A percentile compares a stretch with the other conserved stretches of the same genome.
These are phyloP conservation scores for Aspergillus avenaceus DNA, from an alignment of 495 filamentous ascomycete species.

Conservation along the genomic window DNA sequence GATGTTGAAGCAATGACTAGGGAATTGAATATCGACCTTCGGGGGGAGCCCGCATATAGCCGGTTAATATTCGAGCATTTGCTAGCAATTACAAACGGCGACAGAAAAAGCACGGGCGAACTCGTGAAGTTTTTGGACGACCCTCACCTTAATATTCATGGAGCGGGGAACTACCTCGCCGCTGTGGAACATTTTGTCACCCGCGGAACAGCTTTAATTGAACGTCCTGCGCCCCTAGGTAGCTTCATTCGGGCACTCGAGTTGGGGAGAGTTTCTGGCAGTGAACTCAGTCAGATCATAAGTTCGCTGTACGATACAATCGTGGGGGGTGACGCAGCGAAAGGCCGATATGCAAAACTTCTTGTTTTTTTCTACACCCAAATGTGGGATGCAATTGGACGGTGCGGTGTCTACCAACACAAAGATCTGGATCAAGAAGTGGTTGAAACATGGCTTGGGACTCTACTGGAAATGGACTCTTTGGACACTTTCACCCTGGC, in stretches of 20 bases:
- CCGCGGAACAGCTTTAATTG: conserved; percentile 8
- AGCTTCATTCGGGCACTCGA: conserved; percentile 32
- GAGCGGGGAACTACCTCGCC: conserved; percentile 36
- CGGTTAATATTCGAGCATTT: conserved; percentile 37
- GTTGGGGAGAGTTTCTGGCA: conserved; percentile 31
- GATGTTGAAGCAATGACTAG: conserved; percentile 27
- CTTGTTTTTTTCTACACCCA: conserved; percentile 21
- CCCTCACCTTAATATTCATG: conserved; percentile 32
- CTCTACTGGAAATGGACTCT: conserved; percentile 15
- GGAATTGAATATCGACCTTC: conserved; percentile 31
- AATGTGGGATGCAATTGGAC: conserved; percentile 40
- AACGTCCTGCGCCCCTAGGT: conserved; percentile 18
- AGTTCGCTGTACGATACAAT: conserved; percentile 13
- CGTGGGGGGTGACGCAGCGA: background rate
- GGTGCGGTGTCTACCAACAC: conserved; percentile 33
- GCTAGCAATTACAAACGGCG: conserved; percentile 13
- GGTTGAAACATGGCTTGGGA: conserved; percentile 30
- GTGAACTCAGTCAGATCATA: conserved; percentile 34
- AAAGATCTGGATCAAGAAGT: conserved; percentile 25
- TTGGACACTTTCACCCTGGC: conserved; percentile 22
- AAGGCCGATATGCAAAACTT: background rate
- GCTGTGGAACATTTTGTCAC: conserved; percentile 20
- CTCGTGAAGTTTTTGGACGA: conserved; percentile 42
- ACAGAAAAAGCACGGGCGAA: conserved; percentile 13
- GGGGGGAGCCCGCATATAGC: conserved; percentile 36